Evolutionary conservation across 2,329 filamentous ascomycete species (phyloP).

Genomic region (Fusarium longipes): DNA sequence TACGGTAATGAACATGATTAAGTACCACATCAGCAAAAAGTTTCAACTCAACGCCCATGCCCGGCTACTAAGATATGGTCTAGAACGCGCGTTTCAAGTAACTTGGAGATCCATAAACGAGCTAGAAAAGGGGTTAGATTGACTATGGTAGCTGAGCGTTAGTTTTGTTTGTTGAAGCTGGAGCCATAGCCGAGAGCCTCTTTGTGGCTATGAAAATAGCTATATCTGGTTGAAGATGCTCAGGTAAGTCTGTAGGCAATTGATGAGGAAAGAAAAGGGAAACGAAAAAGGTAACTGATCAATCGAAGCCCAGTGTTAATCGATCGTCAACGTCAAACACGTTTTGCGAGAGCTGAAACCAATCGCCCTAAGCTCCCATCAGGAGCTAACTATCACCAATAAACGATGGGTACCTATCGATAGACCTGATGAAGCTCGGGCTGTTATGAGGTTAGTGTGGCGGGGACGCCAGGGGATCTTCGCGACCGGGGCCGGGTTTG

Average conservation of each 20-base stretch:
- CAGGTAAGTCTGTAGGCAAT: too few species aligned
- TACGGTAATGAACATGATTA: background rate
- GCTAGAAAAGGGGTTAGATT: conserved; percentile 33
- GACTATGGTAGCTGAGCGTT: conserved; percentile 9
- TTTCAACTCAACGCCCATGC: background rate
- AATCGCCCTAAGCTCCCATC: background rate
- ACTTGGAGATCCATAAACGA: conserved; percentile 10
- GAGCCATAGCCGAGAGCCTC: conserved; percentile 17
- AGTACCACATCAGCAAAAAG: background rate
- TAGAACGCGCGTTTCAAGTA: conserved; percentile 31
- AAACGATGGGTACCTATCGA: conserved; percentile 27
- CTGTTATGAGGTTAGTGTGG: conserved; percentile 26
- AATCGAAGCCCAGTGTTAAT: background rate
- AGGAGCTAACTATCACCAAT: conserved; percentile 29
- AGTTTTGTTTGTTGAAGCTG: conserved; percentile 36
- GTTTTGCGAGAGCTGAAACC: conserved; percentile 29
- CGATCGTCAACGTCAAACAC: conserved; percentile 8
- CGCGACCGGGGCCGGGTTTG: conserved; percentile 33
- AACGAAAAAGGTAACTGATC: too few species aligned
- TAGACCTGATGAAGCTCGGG: conserved; percentile 34
- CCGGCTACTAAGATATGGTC: conserved; percentile 5
- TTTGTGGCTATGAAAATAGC: conserved; percentile 20
- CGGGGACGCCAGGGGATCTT: conserved; percentile 39
- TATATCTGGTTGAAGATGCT: background rate
- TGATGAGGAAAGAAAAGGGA: background rate